Evolutionary conservation across 352 stramenopile genomes (phyloP), one percentile per base, ranked within the genome.

Genomic region (Pythium periplocum): DNA sequence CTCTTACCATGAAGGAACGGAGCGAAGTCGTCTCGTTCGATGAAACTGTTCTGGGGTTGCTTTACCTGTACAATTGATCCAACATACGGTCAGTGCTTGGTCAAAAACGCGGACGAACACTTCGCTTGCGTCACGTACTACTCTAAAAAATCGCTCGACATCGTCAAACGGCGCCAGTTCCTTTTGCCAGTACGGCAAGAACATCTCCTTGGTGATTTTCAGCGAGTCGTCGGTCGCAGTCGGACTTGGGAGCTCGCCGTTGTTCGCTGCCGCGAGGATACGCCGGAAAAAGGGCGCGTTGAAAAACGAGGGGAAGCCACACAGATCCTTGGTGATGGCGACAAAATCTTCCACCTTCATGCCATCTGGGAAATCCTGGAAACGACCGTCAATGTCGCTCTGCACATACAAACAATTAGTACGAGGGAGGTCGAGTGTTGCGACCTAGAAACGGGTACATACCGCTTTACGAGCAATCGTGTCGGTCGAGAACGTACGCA

Each of bases 281-380:
- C 96, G 80, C 43, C 85, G 72, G 67, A 98, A 99, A 36, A 99
- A 87, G 43, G 96, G 93, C 35, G 87, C 86, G 64, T 99, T 98
- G 67, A 99, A 99, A 73, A 99, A 99, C 26, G 93, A 98, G n/a
- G 96, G 96, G 69, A 99, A 98, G 6, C 88, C 83, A 66, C 95
- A 99, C 12, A 99, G 72, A 53, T 98, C 96, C 68, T 99, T 99
- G 3, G 96, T 98, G 32, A 99, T 94, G 4, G 91, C 78, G 38
- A 98, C 95, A 61, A 94, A 94, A 47, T 90, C 78, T 51, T 92
- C 80, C 8, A 92, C 76, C 45, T 87, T 90, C 78, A 94, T 90
- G 38, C 83, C 83, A 10, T 94, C 81, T 1, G 79, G 64, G 46
- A 88, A 90, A 26, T 92, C 78, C 11, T 69, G 63, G 46, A 94